Base-by-base conservation (phyloP, 805 yeast species). In the Cyberlindnera lachancei region DNA sequence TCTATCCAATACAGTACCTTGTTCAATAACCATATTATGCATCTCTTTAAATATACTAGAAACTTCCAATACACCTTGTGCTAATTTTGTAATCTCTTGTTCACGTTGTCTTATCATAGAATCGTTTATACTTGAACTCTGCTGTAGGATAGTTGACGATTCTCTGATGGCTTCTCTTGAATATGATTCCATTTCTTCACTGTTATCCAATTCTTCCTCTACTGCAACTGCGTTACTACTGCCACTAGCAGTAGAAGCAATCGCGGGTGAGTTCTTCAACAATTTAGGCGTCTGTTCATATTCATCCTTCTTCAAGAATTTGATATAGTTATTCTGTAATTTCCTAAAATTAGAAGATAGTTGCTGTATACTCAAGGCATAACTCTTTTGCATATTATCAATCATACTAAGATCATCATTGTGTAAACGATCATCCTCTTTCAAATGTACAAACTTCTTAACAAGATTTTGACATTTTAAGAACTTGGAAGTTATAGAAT, bases 21-120 rank as follows among this genome's bases (percentile, higher is more conserved):
- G 98, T 50, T 92, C 97, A 35, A 92, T 81, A 26, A 92, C 84
- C 68, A 92, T 66, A 23, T 77, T 74, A 50, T 94, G 96, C 72
- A 92, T 73, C 50, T 92, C 97, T 53, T 82, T 81, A 63, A 92
- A 92, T 27, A 92, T 90, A 2, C 90, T 85, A 19, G 94, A 82
- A 1, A 92, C 84, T 53, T 92, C 99, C 25, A 90, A 63, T 27
- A 92, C 94, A 31, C 96, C 95, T 64, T 84, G 85, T 4, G 98
- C 97, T 33, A 92, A 69, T 44, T 81, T 82, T 20, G 82, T 81
- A 33, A 92, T 92, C 50, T 90, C 98, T 33, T 77, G 73, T 50
- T 92, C 98, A 33, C 98, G 67, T 45, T 82, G 85, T 34, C 74
- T 70, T 23, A 83, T 55, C 33, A 59, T 56, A 17, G 58, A 56